Conservation (phyloP, 2,329 filamentous ascomycete species). For the Penicillium janthinellum region DNA sequence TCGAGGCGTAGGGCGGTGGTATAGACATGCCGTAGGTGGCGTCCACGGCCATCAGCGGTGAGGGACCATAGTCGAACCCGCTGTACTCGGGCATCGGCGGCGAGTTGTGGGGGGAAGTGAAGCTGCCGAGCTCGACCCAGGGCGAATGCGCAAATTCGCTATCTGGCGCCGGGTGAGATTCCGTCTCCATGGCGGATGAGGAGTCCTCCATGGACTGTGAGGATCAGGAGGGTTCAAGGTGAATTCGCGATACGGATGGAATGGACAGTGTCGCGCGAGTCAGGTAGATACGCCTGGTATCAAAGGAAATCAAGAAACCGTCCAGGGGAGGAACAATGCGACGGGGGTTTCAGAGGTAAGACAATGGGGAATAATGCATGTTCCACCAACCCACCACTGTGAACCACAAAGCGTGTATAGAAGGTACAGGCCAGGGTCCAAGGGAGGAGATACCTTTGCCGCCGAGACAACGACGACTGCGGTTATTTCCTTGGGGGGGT, state of each 20-base stretch:
- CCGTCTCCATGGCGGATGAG: slow-evolving; percentile 46
- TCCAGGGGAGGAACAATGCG: slow-evolving; percentile 23
- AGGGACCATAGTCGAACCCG: slow-evolving; percentile 63
- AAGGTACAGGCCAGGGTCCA: slow-evolving; percentile 19
- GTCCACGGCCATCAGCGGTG: slow-evolving; percentile 64
- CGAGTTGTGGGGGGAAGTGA: slow-evolving; percentile 63
- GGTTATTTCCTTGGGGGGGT: neutral
- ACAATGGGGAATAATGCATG: slow-evolving; percentile 54
- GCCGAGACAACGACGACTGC: neutral
- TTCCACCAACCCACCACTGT: slow-evolving; percentile 34
- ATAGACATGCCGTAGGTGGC: slow-evolving; percentile 57
- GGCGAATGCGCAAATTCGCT: slow-evolving; percentile 48
- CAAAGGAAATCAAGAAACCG: slow-evolving; percentile 1
- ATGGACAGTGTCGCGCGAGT: neutral
- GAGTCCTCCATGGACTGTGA: slow-evolving; percentile 46
- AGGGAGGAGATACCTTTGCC: neutral
- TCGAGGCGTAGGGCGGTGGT: slow-evolving; percentile 58
- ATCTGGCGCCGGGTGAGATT: slow-evolving; percentile 47
- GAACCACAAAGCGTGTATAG: slow-evolving; percentile 44
- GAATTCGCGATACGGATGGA: neutral
- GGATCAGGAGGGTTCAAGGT: neutral
- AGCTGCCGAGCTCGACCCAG: slow-evolving; percentile 50
- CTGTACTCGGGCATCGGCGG: slow-evolving; percentile 71
- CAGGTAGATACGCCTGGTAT: neutral
- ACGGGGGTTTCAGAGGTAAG: slow-evolving; percentile 43